phyloP scores from a whole-genome alignment of 495 filamentous ascomycete species.

The Immersiella caudata region DNA sequence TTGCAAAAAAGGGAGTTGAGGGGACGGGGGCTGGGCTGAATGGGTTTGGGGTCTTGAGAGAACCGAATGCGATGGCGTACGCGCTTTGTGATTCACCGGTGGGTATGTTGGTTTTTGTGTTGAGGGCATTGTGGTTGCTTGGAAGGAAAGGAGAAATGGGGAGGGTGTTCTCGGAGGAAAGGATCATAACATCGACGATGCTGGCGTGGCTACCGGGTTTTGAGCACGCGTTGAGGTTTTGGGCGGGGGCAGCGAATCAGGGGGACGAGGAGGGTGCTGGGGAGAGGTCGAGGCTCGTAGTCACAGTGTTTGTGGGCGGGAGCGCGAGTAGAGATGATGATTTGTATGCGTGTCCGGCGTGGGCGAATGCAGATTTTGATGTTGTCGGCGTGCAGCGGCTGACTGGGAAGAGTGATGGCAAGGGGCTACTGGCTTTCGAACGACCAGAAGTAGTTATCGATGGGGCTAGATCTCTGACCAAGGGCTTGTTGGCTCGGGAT shows the following conservation, averaged over 20 bases:
- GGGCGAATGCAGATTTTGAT: constrained; percentile 46
- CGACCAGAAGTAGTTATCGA: constrained; percentile 42
- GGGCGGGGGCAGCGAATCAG: constrained; percentile 43
- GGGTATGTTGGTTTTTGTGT: constrained; percentile 50
- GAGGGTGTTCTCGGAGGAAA: constrained; percentile 36
- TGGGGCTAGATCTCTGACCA: constrained; percentile 45
- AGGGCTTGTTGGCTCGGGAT: constrained; percentile 38
- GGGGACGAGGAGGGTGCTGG: constrained; percentile 20
- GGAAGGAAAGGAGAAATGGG: constrained; percentile 26
- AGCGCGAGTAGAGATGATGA: constrained; percentile 28
- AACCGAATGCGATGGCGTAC: constrained; percentile 54
- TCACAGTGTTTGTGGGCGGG: constrained; percentile 45
- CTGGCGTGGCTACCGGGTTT: constrained; percentile 55
- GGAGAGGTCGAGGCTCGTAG: constrained; percentile 37
- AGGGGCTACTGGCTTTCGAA: constrained; percentile 46
- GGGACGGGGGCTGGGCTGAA: constrained; percentile 20
- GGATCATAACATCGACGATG: constrained; percentile 50
- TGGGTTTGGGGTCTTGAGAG: constrained; percentile 31
- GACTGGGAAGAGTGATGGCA: constrained; percentile 29
- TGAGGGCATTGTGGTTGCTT: constrained; percentile 42
- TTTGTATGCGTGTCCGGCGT: constrained; percentile 42
- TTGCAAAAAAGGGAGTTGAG: background rate
- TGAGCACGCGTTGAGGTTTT: constrained; percentile 50
- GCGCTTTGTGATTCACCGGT: constrained; percentile 58
- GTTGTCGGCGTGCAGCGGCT: constrained; percentile 42